Conservation (phyloP, 345 rosid species). For the Syzygium jambos region DNA sequence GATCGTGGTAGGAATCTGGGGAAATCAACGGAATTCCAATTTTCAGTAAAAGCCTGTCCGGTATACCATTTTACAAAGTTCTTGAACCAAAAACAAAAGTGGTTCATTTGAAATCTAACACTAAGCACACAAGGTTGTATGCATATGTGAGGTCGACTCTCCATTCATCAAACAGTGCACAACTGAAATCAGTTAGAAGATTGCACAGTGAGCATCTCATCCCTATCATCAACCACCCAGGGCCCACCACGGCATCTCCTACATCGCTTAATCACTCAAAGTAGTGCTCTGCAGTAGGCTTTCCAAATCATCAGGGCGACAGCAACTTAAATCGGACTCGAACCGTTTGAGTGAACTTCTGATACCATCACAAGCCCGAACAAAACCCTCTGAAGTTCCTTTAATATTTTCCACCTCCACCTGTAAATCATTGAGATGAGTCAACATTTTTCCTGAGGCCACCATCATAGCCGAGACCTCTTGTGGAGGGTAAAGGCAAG, state of each 20-base stretch:
- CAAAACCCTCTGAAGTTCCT: conserved; percentile 35
- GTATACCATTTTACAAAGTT: background rate
- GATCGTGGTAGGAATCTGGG: background rate
- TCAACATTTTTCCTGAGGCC: conserved; percentile 29
- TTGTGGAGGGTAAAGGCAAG: conserved; percentile 84
- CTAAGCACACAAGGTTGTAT: background rate
- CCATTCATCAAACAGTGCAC: background rate
- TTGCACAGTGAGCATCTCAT: background rate
- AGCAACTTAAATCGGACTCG: conserved; percentile 26
- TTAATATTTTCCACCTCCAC: conserved; percentile 33
- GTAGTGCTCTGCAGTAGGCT: conserved; percentile 40
- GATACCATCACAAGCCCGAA: conserved; percentile 37
- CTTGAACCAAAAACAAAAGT: background rate
- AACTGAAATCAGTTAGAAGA: background rate
- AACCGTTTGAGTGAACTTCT: conserved; percentile 34
- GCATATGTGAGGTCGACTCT: background rate
- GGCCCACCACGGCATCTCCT: background rate
- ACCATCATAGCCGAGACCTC: conserved; percentile 42
- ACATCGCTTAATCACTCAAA: conserved; percentile 15
- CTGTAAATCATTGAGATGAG: conserved; percentile 19
- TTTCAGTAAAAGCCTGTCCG: background rate
- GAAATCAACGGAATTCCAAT: background rate
- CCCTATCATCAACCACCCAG: background rate
- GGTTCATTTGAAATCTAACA: background rate
- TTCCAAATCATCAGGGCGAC: conserved; percentile 20